Evolutionary conservation across 108 stramenopile species (phyloP).

Genomic region (Discostella pseudostelligera): DNA sequence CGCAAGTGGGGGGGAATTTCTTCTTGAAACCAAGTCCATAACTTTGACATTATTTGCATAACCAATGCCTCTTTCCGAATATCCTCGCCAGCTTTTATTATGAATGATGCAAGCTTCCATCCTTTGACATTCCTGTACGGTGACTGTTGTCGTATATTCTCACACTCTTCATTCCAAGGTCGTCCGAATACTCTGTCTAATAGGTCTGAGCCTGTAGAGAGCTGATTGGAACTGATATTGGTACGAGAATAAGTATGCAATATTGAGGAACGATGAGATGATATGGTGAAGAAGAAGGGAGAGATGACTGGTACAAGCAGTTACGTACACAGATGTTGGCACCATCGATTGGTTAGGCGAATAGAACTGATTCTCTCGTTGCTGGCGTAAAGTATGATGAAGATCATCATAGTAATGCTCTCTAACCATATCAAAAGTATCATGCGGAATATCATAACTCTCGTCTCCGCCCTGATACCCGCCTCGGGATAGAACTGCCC

Average conservation of each 20-base stretch:
- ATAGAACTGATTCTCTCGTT: constrained; percentile 27
- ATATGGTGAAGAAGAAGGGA: neutral
- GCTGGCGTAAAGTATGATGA: constrained; percentile 58
- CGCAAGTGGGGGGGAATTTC: constrained; percentile 74
- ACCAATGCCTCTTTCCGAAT: constrained; percentile 87
- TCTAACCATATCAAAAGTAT: constrained; percentile 55
- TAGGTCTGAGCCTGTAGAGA: constrained; percentile 45
- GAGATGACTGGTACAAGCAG: no score
- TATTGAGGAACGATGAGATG: neutral
- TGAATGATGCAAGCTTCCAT: constrained; percentile 84
- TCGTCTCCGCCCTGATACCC: constrained; percentile 37
- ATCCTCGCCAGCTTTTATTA: constrained; percentile 90
- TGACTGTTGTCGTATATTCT: constrained; percentile 68
- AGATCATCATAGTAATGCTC: constrained; percentile 67
- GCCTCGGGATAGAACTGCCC: constrained; percentile 33
- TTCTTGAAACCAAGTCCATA: constrained; percentile 72
- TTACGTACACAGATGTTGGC: constrained; percentile 8
- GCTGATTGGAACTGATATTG: constrained; percentile 8
- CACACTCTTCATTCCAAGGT: constrained; percentile 71
- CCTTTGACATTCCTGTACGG: constrained; percentile 74
- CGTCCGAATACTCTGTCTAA: constrained; percentile 76
- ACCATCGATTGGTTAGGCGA: constrained; percentile 10
- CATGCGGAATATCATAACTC: constrained; percentile 22
- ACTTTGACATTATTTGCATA: constrained; percentile 81
- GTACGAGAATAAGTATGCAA: neutral